These are phyloP conservation scores for Dryas alaskensis DNA, from an alignment of 306 rosid genomes.

Conservation along the genomic window DNA sequence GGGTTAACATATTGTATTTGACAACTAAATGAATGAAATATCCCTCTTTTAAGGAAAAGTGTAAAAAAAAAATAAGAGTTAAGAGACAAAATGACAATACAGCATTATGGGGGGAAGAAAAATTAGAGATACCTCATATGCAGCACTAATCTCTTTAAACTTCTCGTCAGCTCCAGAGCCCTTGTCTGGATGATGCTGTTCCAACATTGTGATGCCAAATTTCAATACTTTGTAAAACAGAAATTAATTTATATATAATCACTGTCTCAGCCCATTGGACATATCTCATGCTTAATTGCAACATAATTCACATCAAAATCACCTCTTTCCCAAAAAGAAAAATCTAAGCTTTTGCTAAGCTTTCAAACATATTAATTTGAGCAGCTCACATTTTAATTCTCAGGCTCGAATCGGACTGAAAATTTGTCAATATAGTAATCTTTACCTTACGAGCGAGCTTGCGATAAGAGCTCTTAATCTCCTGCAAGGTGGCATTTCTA, in stretches of 20 bases:
- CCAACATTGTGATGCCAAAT: slow-evolving; percentile 14
- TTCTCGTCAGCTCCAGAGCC: slow-evolving; percentile 81
- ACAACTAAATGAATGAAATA: background rate
- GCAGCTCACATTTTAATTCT: background rate
- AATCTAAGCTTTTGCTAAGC: background rate
- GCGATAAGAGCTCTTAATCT: slow-evolving; percentile 68
- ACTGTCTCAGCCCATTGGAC: too few relatives aligned
- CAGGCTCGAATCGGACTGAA: too few relatives aligned
- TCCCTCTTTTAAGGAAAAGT: background rate
- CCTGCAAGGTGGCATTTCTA: slow-evolving; percentile 64
- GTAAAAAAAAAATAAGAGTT: background rate
- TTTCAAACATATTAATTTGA: background rate
- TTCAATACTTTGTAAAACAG: slow-evolving; percentile 9
- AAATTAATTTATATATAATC: too few relatives aligned
- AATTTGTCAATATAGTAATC: too few relatives aligned
- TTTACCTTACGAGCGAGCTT: slow-evolving; percentile 81
- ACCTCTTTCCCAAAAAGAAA: background rate
- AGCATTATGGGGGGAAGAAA: background rate
- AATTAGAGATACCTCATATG: slow-evolving; percentile 73
- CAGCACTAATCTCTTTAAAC: slow-evolving; percentile 95
- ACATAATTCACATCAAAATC: background rate
- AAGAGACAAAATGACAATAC: background rate
- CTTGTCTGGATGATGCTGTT: slow-evolving; percentile 93
- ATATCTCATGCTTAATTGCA: background rate
- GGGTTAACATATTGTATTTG: background rate